Conservation (phyloP, 140 eudicot genomes). For the Senecio squalidus region DNA sequence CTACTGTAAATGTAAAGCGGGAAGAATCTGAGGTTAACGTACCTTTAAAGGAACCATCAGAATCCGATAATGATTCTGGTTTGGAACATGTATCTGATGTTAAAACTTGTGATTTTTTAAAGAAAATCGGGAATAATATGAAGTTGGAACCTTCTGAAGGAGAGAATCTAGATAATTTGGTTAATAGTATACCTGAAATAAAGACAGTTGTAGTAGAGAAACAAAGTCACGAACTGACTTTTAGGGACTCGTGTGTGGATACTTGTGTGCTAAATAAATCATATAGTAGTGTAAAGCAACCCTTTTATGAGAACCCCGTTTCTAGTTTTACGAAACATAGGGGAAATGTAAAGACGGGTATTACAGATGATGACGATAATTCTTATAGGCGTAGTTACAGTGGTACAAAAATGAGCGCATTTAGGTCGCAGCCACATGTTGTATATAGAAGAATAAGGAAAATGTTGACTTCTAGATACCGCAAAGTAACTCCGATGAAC, state of each 20-base stretch:
- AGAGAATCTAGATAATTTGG: slow-evolving; percentile 19
- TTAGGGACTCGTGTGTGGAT: slow-evolving; percentile 31
- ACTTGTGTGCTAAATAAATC: slow-evolving; percentile 39
- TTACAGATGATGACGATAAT: slow-evolving; percentile 81
- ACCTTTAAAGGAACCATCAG: slow-evolving; percentile 27
- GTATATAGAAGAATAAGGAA: slow-evolving; percentile 61
- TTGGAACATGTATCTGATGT: slow-evolving; percentile 34
- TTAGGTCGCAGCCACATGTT: slow-evolving; percentile 39
- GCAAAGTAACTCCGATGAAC: slow-evolving; percentile 28
- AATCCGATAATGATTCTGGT: slow-evolving; percentile 32
- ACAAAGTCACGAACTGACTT: slow-evolving; percentile 15
- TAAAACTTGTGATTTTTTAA: slow-evolving; percentile 29
- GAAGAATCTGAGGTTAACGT: slow-evolving; percentile 30
- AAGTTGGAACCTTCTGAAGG: slow-evolving; percentile 34
- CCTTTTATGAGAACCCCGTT: slow-evolving; percentile 39
- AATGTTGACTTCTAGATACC: slow-evolving; percentile 55
- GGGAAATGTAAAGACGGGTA: slow-evolving; percentile 61
- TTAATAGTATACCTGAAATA: no score
- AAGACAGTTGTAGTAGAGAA: slow-evolving; percentile 23
- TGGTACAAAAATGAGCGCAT: slow-evolving; percentile 44
- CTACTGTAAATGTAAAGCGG: slow-evolving; percentile 28
- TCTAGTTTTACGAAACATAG: slow-evolving; percentile 39
- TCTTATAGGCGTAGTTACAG: slow-evolving; percentile 36
- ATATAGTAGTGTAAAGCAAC: slow-evolving; percentile 49
- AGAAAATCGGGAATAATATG: slow-evolving; percentile 31